These are phyloP conservation scores for Aspergillus fijiensis DNA, from an alignment of 2,329 filamentous ascomycete species.

Conservation along the genomic window DNA sequence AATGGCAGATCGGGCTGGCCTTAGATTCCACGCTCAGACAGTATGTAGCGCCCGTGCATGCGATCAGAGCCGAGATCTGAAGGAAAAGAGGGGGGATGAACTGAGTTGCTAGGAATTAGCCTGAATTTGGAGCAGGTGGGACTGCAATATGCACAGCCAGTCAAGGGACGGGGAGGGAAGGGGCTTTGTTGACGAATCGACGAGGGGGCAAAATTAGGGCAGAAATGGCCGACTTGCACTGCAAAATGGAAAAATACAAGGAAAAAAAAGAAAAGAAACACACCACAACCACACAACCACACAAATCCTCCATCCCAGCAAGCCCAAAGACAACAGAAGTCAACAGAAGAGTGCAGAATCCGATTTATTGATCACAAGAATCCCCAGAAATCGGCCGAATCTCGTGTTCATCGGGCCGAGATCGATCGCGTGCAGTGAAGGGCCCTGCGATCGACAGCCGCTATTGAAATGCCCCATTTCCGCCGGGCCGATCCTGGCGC, in stretches of 20 bases:
- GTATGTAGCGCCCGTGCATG: background rate
- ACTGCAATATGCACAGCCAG: background rate
- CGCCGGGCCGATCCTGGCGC: constrained; percentile 5
- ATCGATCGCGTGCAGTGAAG: background rate
- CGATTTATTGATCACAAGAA: background rate
- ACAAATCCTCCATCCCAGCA: background rate
- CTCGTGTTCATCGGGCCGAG: background rate
- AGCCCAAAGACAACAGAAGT: background rate
- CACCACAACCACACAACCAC: too few relatives aligned
- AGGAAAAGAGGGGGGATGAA: too few relatives aligned
- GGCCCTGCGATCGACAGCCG: background rate
- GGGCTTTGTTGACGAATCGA: too few relatives aligned
- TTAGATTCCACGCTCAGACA: background rate
- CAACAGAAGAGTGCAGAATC: background rate
- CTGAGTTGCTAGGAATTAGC: background rate
- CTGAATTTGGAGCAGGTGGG: background rate
- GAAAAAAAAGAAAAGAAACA: too few relatives aligned
- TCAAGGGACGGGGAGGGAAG: background rate
- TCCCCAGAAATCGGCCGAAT: background rate
- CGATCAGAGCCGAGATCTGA: constrained; percentile 1
- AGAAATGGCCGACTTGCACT: too few relatives aligned
- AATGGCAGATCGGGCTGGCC: background rate
- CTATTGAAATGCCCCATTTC: constrained; percentile 2
- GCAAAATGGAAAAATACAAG: too few relatives aligned
- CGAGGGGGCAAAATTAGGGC: too few relatives aligned